phyloP scores from a whole-genome alignment of 257 asterid genomes.

The Nicotiana otophora region DNA sequence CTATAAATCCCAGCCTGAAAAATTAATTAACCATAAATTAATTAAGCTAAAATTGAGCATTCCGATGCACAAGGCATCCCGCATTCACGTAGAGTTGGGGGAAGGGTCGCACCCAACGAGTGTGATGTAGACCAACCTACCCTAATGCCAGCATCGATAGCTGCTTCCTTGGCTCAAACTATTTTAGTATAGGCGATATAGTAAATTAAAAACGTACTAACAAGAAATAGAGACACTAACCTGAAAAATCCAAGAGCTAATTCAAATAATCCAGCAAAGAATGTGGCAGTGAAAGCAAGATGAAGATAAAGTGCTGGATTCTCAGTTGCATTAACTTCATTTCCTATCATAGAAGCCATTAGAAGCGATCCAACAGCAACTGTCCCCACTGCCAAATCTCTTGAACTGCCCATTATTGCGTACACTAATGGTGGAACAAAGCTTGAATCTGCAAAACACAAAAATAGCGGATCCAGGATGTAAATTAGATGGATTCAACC shows the following conservation, averaged over 20 bases:
- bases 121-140: too few relatives aligned
- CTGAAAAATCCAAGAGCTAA: slow-evolving; percentile 58
- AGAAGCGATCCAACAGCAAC: slow-evolving; percentile 86
- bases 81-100: too few relatives aligned
- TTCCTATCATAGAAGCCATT: slow-evolving; percentile 64
- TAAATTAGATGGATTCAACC: too few relatives aligned
- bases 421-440: slow-evolving; percentile 80
- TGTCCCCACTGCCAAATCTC: slow-evolving; percentile 87
- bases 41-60: too few relatives aligned
- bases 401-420: slow-evolving; percentile 88
- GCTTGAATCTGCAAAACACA: slow-evolving; percentile 58
- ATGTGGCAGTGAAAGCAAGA: slow-evolving; percentile 80
- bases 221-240: neutral
- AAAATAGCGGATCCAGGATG: too few relatives aligned
- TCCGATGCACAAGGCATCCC: accelerated
- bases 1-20: slow-evolving; percentile 73
- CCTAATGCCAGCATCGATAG: too few relatives aligned
- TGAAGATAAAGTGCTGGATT: slow-evolving; percentile 63
- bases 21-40: too few relatives aligned
- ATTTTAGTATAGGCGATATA: too few relatives aligned
- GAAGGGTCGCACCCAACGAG: too few relatives aligned
- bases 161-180: too few relatives aligned
- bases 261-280: slow-evolving; percentile 74
- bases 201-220: too few relatives aligned
- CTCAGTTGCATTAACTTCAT: slow-evolving; percentile 39